phyloP scores from a whole-genome alignment of 225 moss, liverwort and hornwort species.

The Bryoerythrophyllum caledonicum region DNA sequence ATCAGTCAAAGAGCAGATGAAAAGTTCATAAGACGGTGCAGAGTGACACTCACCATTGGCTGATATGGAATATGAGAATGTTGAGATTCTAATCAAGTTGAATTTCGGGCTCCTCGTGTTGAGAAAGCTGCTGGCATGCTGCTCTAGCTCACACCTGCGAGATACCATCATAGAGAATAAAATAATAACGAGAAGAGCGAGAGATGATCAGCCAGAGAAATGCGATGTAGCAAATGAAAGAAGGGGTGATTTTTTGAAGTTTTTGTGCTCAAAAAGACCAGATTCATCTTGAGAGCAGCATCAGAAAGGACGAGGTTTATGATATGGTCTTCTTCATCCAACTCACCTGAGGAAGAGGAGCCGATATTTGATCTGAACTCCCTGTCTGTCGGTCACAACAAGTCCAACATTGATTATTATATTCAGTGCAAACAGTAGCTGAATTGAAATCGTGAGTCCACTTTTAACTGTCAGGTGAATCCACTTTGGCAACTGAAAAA shows the following conservation, averaged over 20 bases:
- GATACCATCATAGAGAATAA: too few relatives aligned
- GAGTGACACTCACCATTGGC: neutral
- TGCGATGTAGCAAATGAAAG: too few relatives aligned
- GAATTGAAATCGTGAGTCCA: too few relatives aligned
- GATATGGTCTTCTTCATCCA: neutral
- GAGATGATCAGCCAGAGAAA: too few relatives aligned
- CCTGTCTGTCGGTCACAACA: neutral
- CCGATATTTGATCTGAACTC: neutral
- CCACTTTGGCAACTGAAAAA: neutral
- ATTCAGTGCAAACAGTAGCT: too few relatives aligned
- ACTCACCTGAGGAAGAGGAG: neutral
- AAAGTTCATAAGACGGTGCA: neutral
- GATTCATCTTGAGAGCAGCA: too few relatives aligned
- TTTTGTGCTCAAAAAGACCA: too few relatives aligned
- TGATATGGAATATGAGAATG: neutral
- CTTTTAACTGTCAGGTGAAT: neutral
- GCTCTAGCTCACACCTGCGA: neutral
- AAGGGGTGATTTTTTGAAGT: too few relatives aligned
- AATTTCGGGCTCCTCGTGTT: neutral
- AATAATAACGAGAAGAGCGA: too few relatives aligned
- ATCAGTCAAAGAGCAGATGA: constrained; percentile 18
- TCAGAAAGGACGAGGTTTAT: too few relatives aligned
- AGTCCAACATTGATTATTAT: neutral
- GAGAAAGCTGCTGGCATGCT: neutral
- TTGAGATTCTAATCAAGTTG: neutral